Evolutionary conservation across 345 rosid species (phyloP), one percentile per base, ranked within the genome.

Genomic region (Eucalyptus tenuipes): DNA sequence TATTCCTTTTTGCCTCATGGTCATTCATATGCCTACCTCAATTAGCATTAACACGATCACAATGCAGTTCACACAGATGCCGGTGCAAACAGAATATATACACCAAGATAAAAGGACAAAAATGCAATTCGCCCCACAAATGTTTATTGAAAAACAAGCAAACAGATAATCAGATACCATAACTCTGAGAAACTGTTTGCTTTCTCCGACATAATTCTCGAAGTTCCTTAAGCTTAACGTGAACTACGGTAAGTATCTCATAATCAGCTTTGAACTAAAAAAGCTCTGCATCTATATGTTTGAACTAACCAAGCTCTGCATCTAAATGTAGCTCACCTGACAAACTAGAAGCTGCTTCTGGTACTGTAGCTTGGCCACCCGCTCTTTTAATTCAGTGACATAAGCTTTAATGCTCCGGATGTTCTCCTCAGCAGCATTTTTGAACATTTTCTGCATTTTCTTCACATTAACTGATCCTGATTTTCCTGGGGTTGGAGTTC

Each of bases 291-390:
- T 29, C 61, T 14, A 64, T 37, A 33, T 48, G 84, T 55, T 49
- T 49, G 37, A 64, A 64, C 37, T 13, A 85, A 24, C 22, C 7
- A 48, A 50, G 49, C 55, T 47, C 48, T 85, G n/a, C 8, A 24
- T n/a, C 87, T 44, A 66, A 48, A 37, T 49, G 85, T 55, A 87
- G 20, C 47, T 92, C 84, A 97, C 99, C 97, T 97, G 98, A 92
- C 99, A 97, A 93, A 97, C 99, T 57, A 97, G 93, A 89, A 97
- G 99, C 93, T 96, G 99, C 91, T 97, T 97, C 92, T 97, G 99
- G 88, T 97, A 97, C 88, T 97, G 99, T 57, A 97, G 95, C 92
- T 97, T 97, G 49, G 99, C 99, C 53, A 97, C 99, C 89, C 99
- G 91, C 91, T 97, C 99, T 93, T 97, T 96, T 89, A 97, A 87